Percentiles rank a stretch among this genome's conserved stretches.
These are phyloP conservation scores for Tetrahymena borealis DNA, from an alignment of 73 alveolate genomes.

Conservation along the genomic window DNA sequence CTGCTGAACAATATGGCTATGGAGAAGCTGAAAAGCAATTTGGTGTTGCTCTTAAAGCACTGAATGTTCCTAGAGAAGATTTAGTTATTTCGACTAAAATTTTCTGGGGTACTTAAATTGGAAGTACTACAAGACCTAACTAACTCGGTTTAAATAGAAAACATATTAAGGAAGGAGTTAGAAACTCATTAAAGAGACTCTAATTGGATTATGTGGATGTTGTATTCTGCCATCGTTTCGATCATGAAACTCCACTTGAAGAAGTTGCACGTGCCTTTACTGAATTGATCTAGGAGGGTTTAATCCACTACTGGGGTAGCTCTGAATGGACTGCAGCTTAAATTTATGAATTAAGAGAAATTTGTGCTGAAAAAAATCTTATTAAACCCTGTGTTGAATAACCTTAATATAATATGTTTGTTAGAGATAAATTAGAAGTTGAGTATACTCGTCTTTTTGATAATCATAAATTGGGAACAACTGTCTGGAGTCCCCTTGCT, in stretches of 20 bases:
- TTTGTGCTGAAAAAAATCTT: slow-evolving; percentile 58
- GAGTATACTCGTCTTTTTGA: slow-evolving; percentile 60
- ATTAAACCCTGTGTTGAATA: slow-evolving; percentile 90
- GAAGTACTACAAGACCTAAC: slow-evolving; percentile 39
- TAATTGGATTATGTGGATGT: slow-evolving; percentile 83
- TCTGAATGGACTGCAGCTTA: slow-evolving; percentile 84
- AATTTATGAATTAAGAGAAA: slow-evolving; percentile 61
- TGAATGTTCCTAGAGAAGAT: slow-evolving; percentile 52
- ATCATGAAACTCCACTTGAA: slow-evolving; percentile 77
- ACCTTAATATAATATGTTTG: slow-evolving; percentile 72
- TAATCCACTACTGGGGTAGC: slow-evolving; percentile 97
- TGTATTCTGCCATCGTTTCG: slow-evolving; percentile 82
- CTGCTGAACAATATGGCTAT: slow-evolving; percentile 90
- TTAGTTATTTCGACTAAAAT: slow-evolving; percentile 77
- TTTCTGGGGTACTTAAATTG: slow-evolving; percentile 55
- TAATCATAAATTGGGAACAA: slow-evolving; percentile 70
- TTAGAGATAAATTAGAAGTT: slow-evolving; percentile 78
- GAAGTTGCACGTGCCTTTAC: slow-evolving; percentile 85
- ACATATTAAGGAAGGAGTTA: slow-evolving; percentile 80
- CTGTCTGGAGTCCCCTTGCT: slow-evolving; percentile 85
- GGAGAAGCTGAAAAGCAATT: slow-evolving; percentile 70
- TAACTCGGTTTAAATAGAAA: slow-evolving; percentile 75
- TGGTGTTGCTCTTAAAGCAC: slow-evolving; percentile 48
- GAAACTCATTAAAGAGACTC: slow-evolving; percentile 67
- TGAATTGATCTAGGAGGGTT: slow-evolving; percentile 78